Evolutionary conservation across 2,329 filamentous ascomycete species (phyloP), one percentile per base, ranked within the genome.

Genomic region (Botrytis fragariae): DNA sequence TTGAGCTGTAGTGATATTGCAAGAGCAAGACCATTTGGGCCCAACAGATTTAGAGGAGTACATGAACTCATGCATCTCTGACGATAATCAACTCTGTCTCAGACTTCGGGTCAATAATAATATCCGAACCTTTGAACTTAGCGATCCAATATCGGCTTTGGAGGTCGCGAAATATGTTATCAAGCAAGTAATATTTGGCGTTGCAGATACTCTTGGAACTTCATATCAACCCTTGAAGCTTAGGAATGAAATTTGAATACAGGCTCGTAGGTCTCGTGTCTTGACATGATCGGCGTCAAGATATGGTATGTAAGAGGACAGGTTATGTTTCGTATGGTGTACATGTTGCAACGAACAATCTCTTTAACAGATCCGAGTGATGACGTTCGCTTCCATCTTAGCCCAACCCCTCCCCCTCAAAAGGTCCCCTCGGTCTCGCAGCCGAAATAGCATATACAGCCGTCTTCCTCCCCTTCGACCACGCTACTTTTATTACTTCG

Each of bases 391-490:
- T 51, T n/a, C 25, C 12, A 54, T 54, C 12, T 54, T n/a, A n/a
- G 48, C 25, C 16, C 48, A 5, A 25, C 25, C 25, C 48, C 10
- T 2, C 4, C 22, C 25, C 25, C 44, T 2, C 7, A 20, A 54
- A 16, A 54, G 22, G 12, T 6, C 72, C 75, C 57, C 76, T 74
- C 71, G 77, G 75, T 22, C 14, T 70, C 22, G 74, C 75, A 7
- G 73, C 74, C 44, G 74, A 79, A 54, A 72, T 78, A 20, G 76
- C 76, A 18, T 78, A 74, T 64, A 62, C 72, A n/a, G 76, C 73
- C 29, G 72, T 69, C 42, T 78, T 79, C 61, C 35, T 78, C n/a
- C 65, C 76, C 60, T 78, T 75, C 73, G 77, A 78, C 32, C 75
- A 74, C 25, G 76, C 77, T 14, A 77, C 73, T 69, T 79, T 76